These are phyloP conservation scores for Monosporozyma servazzii DNA, from an alignment of 805 yeast genomes.

Conservation along the genomic window DNA sequence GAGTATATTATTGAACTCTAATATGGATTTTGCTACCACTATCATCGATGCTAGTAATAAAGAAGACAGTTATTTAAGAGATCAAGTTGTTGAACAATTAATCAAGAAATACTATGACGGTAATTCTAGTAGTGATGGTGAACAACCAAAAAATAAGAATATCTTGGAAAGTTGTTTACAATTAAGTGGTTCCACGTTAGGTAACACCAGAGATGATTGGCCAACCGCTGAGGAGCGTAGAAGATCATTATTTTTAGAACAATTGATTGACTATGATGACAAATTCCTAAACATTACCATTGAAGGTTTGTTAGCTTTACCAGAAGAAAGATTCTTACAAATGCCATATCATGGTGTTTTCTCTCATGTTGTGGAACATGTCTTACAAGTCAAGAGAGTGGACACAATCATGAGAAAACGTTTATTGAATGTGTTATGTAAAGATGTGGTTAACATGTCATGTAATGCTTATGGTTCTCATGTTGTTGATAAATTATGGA, in stretches of 20 bases:
- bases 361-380: constrained; percentile 75
- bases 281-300: constrained; percentile 49
- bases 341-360: constrained; percentile 87
- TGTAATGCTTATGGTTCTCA: constrained; percentile 90
- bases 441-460: constrained; percentile 49
- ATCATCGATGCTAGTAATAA: constrained; percentile 57
- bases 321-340: constrained; percentile 51
- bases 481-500: constrained; percentile 77
- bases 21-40: constrained; percentile 59
- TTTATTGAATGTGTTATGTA: constrained; percentile 55
- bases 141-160: constrained; percentile 26
- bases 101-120: constrained; percentile 35
- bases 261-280: constrained; percentile 59
- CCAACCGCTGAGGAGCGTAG: constrained; percentile 86
- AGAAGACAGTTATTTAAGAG: constrained; percentile 49
- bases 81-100: constrained; percentile 45
- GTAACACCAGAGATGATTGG: constrained; percentile 81
- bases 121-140: constrained; percentile 14
- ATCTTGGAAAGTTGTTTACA: constrained; percentile 61
- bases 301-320: constrained; percentile 50
- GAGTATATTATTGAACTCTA: constrained; percentile 51
- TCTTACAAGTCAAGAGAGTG: constrained; percentile 42
- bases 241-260: constrained; percentile 64
- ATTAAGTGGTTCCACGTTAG: constrained; percentile 62
- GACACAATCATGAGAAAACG: constrained; percentile 52